phyloP scores from a whole-genome alignment of 1,284 basidiomycete genomes.

The Ustilago vetiveriae region DNA sequence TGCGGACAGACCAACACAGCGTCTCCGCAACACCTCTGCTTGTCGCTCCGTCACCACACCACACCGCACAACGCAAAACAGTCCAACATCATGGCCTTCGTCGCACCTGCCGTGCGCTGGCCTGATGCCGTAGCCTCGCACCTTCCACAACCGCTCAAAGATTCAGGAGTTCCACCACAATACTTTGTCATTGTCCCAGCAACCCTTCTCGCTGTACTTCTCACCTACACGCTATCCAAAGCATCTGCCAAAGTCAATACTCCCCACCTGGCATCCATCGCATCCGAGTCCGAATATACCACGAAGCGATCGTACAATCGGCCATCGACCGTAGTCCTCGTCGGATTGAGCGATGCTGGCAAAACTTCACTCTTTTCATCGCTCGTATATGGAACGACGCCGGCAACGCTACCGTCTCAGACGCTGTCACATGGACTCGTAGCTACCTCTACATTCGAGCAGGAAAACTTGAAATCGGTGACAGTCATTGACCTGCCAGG shows the following conservation, averaged over 20 bases:
- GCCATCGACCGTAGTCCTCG: slow-evolving; percentile 50
- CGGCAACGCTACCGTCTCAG: slow-evolving; percentile 54
- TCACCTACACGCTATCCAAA: slow-evolving; percentile 46
- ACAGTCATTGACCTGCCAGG: slow-evolving; percentile 60
- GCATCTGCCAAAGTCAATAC: slow-evolving; percentile 17
- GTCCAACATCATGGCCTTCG: slow-evolving; percentile 22
- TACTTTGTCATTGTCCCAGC: slow-evolving; percentile 49
- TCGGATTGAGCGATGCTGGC: slow-evolving; percentile 55
- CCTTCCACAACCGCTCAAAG: slow-evolving; percentile 34
- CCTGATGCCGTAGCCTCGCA: slow-evolving; percentile 41
- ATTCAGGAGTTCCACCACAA: slow-evolving; percentile 32
- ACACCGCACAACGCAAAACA: background rate
- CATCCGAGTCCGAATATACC: slow-evolving; percentile 3
- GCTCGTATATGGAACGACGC: slow-evolving; percentile 53
- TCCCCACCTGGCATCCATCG: slow-evolving; percentile 8
- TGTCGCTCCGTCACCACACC: background rate
- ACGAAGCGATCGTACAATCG: slow-evolving; percentile 25
- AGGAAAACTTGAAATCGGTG: slow-evolving; percentile 18
- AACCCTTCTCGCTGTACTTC: slow-evolving; percentile 40
- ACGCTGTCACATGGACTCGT: slow-evolving; percentile 37
- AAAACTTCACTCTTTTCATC: slow-evolving; percentile 61
- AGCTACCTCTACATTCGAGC: background rate
- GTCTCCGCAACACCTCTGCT: background rate
- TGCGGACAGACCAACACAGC: slow-evolving; percentile 4
- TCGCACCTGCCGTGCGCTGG: slow-evolving; percentile 48